Evolutionary conservation across 371 early-diverging fungal genomes (phyloP).

Genomic region (Blastocladiella emersonii): DNA sequence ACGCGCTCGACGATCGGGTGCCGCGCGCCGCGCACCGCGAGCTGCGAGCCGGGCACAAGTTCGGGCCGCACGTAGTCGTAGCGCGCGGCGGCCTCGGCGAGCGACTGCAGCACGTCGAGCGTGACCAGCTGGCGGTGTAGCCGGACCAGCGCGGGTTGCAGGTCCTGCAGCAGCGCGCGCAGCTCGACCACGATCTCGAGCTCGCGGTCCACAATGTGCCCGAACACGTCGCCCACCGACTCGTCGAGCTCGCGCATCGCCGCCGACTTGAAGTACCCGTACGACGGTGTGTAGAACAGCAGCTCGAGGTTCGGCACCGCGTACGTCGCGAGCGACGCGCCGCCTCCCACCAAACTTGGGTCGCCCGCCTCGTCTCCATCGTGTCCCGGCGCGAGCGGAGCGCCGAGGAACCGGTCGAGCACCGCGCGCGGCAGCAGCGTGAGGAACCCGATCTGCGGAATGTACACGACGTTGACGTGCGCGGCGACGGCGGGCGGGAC

Average conservation of each 20-base stretch:
- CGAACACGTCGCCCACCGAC: not conserved
- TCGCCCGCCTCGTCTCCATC: too few species aligned
- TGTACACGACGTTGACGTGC: slow-evolving; percentile 16
- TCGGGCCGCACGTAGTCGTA: slow-evolving; percentile 14
- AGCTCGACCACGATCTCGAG: slow-evolving; percentile 7
- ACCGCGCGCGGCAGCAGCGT: not conserved
- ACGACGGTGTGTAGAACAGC: slow-evolving; percentile 18
- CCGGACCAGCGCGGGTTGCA: slow-evolving; percentile 11
- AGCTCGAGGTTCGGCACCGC: not conserved
- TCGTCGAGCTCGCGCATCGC: slow-evolving; percentile 1
- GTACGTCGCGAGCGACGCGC: not conserved
- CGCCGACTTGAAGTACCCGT: slow-evolving; percentile 17
- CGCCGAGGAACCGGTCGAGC: not conserved
- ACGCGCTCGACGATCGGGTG: slow-evolving; percentile 14
- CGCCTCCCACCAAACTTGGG: too few species aligned
- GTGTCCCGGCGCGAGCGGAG: not conserved
- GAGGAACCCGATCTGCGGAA: slow-evolving; percentile 20
- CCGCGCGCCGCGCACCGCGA: slow-evolving; percentile 1
- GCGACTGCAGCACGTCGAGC: slow-evolving; percentile 11
- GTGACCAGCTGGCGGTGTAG: slow-evolving; percentile 9
- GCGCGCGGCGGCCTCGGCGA: slow-evolving; percentile 11
- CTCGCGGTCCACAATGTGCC: not conserved
- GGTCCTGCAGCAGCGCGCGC: slow-evolving; percentile 4
- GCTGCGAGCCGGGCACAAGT: slow-evolving; percentile 4
- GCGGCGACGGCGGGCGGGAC: slow-evolving; percentile 11